Evolutionary conservation across 139 green algal genomes (phyloP).

Genomic region (Choricystis sp.): DNA sequence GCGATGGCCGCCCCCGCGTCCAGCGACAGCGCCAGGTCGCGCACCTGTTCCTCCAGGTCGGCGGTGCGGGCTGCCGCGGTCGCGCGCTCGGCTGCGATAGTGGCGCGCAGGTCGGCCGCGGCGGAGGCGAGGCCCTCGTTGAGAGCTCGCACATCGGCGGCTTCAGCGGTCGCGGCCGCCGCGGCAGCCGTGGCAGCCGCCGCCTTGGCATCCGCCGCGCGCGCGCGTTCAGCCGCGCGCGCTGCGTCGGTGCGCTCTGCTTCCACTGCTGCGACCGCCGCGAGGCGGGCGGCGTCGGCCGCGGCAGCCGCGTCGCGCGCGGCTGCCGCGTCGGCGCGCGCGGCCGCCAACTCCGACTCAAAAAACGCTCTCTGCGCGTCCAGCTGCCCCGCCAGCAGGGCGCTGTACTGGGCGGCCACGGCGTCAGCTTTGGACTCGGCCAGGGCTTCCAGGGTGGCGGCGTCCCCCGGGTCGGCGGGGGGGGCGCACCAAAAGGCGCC

Average conservation of each 20-base stretch:
- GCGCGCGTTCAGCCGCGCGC: constrained; percentile 10
- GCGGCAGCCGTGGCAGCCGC: constrained; percentile 1
- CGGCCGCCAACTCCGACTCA: constrained; percentile 30
- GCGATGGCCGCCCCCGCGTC: constrained; percentile 47
- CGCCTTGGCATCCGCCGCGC: constrained; percentile 1
- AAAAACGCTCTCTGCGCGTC: constrained; percentile 78
- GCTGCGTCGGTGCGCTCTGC: constrained; percentile 2
- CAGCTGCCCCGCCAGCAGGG: constrained; percentile 77
- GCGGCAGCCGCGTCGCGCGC: background rate
- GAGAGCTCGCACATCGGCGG: background rate
- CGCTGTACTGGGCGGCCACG: constrained; percentile 71
- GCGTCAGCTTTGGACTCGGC: constrained; percentile 45
- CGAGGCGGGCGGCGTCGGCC: background rate
- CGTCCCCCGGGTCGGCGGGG: background rate
- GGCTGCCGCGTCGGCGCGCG: background rate
- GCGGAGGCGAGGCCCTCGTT: background rate
- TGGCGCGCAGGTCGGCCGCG: background rate
- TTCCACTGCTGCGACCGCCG: background rate
- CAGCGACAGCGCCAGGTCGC: constrained; percentile 67
- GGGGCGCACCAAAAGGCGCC: no score
- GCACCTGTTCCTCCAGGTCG: constrained; percentile 38
- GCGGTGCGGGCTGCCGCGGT: constrained; percentile 33
- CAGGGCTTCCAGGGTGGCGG: constrained; percentile 1
- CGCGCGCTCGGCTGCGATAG: constrained; percentile 21
- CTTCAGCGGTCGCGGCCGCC: background rate